A percentile compares a stretch with the other conserved stretches of the same genome.
phyloP scores from a whole-genome alignment of 2,329 filamentous ascomycete species.

The Dactylellina leptospora region DNA sequence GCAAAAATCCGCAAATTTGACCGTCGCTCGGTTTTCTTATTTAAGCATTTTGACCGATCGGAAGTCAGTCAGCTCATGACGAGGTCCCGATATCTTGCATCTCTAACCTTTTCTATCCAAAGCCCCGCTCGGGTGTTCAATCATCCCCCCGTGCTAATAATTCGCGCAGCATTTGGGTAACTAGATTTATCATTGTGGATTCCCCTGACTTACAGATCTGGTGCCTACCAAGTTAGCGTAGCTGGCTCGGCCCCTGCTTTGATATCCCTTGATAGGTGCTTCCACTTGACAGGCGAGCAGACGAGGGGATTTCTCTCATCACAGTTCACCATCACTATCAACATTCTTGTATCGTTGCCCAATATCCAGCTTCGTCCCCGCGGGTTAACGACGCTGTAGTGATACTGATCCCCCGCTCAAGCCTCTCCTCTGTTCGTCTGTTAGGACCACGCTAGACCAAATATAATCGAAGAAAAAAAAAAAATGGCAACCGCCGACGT shows the following conservation, averaged over 20 bases:
- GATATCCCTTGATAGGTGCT: constrained; percentile 26
- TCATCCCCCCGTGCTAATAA: constrained; percentile 32
- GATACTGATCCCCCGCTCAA: too few species aligned
- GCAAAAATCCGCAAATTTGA: too few species aligned
- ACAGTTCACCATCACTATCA: background rate
- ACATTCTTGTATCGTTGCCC: background rate
- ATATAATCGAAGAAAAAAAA: constrained; percentile 9
- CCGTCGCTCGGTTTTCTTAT: too few species aligned
- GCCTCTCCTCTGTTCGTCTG: background rate
- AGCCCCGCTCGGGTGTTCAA: too few species aligned
- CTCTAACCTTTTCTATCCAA: background rate
- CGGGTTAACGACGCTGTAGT: too few species aligned
- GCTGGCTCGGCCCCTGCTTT: constrained; percentile 20
- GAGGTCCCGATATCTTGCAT: too few species aligned
- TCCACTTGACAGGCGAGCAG: constrained; percentile 12
- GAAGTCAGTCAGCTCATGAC: too few species aligned
- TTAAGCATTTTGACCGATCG: too few species aligned
- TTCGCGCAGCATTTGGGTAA: constrained; percentile 36
- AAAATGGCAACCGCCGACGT: constrained; percentile 32
- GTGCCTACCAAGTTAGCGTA: background rate
- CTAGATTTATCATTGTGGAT: background rate
- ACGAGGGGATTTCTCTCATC: background rate
- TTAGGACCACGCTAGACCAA: background rate
- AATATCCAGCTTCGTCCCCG: too few species aligned
- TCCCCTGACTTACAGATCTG: constrained; percentile 24